These are phyloP conservation scores for Sclerotinia nivalis DNA, from an alignment of 2,329 filamentous ascomycete species.

Conservation along the genomic window DNA sequence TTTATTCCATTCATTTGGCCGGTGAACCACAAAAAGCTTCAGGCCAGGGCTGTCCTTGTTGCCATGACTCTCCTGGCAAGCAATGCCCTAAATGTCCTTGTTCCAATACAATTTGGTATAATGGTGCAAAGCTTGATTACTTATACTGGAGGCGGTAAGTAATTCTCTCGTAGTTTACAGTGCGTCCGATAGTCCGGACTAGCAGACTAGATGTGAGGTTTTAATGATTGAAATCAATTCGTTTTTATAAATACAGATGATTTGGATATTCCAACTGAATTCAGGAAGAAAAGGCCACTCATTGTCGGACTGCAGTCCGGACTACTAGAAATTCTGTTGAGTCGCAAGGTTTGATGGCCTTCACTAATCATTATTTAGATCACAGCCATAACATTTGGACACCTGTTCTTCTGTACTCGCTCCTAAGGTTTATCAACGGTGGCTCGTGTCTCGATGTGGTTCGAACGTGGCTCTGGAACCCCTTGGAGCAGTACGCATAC, in stretches of 20 bases:
- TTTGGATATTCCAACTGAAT: neutral
- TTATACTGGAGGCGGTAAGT: conserved; percentile 39
- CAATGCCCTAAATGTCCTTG: conserved; percentile 72
- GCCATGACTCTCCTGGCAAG: conserved; percentile 66
- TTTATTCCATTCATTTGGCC: conserved; percentile 83
- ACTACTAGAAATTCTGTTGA: neutral
- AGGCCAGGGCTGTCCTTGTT: conserved; percentile 67
- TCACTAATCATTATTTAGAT: conserved; percentile 28
- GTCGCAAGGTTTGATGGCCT: neutral
- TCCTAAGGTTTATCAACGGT: conserved; percentile 51
- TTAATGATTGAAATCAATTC: neutral
- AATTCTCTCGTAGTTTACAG: neutral
- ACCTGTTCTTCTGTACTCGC: conserved; percentile 53
- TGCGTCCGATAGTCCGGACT: neutral
- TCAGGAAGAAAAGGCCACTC: neutral
- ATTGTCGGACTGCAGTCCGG: neutral
- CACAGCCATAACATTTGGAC: conserved; percentile 51
- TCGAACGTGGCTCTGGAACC: conserved; percentile 53
- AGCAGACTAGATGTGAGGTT: neutral
- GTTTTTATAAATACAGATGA: neutral
- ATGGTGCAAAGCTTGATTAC: conserved; percentile 69
- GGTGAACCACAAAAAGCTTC: conserved; percentile 62
- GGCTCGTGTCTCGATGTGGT: conserved; percentile 53
- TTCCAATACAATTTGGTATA: conserved; percentile 79
- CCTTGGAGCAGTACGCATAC: conserved; percentile 59